Conservation (phyloP, 2,329 filamentous ascomycete genomes). For the Dothiorella sarmentorum region DNA sequence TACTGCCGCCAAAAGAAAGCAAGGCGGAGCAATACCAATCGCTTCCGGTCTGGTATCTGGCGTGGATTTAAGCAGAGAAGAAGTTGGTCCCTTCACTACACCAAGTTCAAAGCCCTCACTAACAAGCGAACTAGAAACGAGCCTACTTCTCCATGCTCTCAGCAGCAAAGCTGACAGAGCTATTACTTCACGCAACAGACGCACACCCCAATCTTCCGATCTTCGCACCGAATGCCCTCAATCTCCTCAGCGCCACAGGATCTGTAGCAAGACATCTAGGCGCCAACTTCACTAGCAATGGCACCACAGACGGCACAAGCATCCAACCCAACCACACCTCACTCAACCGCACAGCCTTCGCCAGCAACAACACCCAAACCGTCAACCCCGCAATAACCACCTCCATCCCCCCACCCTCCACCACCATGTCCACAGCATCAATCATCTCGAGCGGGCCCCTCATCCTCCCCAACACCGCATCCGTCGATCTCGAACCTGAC, state of each 20-base stretch:
- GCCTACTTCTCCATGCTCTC: conserved; percentile 61
- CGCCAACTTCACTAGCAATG: conserved; percentile 18
- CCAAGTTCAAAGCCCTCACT: conserved; percentile 21
- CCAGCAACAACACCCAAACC: not conserved
- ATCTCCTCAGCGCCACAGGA: conserved; percentile 23
- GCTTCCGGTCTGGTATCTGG: conserved; percentile 39
- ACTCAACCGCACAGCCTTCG: conserved; percentile 10
- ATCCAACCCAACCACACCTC: not conserved
- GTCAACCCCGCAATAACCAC: conserved; percentile 21
- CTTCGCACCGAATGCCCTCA: conserved; percentile 47
- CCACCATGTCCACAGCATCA: conserved; percentile 11
- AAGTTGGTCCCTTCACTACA: conserved; percentile 33
- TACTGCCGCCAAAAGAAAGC: conserved; percentile 32
- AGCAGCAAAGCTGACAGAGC: conserved; percentile 59
- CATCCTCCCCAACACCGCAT: not conserved
- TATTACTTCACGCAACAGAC: conserved; percentile 61
- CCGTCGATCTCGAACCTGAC: not conserved
- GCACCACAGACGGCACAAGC: conserved; percentile 20
- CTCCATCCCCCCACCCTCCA: conserved; percentile 14
- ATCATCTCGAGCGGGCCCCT: not conserved
- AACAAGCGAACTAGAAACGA: conserved; percentile 50
- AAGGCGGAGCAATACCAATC: conserved; percentile 37
- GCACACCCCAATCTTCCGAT: conserved; percentile 64
- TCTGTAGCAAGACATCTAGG: not conserved
- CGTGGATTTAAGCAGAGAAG: conserved; percentile 38